phyloP scores from a whole-genome alignment of 2,329 filamentous ascomycete genomes.

The Tolypocladium tundrense region DNA sequence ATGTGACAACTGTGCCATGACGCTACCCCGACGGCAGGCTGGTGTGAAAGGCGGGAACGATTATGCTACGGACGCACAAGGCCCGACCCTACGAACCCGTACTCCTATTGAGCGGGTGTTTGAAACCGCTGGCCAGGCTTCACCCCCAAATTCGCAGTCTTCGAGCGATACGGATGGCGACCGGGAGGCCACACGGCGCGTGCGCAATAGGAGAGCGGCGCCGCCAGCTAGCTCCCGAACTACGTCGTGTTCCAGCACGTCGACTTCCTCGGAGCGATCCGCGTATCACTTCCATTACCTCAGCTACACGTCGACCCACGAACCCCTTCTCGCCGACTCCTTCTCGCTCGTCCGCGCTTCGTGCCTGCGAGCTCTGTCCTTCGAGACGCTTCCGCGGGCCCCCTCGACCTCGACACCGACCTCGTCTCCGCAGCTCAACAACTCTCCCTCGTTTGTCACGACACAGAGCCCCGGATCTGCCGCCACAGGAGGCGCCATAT shows the following conservation, averaged over 20 bases:
- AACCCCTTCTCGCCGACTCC: constrained; percentile 49
- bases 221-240: constrained; percentile 31
- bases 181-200: constrained; percentile 29
- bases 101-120: constrained; percentile 51
- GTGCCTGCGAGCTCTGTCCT: constrained; percentile 55
- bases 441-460: constrained; percentile 41
- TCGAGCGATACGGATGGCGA: constrained; percentile 44
- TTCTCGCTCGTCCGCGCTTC: constrained; percentile 59
- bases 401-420: constrained; percentile 31
- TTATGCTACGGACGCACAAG: constrained; percentile 28
- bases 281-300: constrained; percentile 53
- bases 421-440: constrained; percentile 22
- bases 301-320: constrained; percentile 59
- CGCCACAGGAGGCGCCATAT: constrained; percentile 54
- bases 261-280: constrained; percentile 33
- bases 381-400: constrained; percentile 53
- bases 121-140: constrained; percentile 32
- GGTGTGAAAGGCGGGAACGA: constrained; percentile 14
- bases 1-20: constrained; percentile 60
- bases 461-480: constrained; percentile 43
- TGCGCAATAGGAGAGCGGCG: constrained; percentile 29
- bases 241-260: constrained; percentile 43
- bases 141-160: constrained; percentile 41
- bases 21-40: constrained; percentile 37
- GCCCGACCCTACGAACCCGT: constrained; percentile 49